These are phyloP conservation scores for Claviceps sorghi DNA, from an alignment of 2,329 filamentous ascomycete species.

Conservation along the genomic window DNA sequence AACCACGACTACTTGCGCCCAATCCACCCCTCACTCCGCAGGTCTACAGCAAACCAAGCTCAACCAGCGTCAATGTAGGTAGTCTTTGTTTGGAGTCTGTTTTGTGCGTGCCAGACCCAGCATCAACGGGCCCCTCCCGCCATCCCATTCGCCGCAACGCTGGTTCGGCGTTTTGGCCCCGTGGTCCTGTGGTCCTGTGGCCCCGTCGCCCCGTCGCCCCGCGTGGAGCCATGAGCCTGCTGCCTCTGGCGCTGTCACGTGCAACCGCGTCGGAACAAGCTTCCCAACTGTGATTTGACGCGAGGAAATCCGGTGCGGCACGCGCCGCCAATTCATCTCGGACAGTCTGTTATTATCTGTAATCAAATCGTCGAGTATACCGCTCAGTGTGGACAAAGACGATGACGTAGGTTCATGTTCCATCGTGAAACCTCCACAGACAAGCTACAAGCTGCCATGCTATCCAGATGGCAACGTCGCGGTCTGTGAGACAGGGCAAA, in stretches of 20 bases:
- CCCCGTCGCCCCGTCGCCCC: too few relatives aligned
- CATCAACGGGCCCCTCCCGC: neutral
- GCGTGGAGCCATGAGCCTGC: neutral
- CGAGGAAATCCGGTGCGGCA: neutral
- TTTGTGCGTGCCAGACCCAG: neutral
- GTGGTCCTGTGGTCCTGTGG: too few relatives aligned
- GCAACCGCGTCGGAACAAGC: neutral
- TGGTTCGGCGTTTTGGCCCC: too few relatives aligned
- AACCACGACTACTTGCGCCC: neutral
- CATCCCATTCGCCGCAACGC: neutral
- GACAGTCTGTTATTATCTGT: neutral
- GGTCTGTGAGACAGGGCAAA: conserved; percentile 1
- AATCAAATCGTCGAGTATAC: neutral
- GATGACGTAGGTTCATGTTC: neutral
- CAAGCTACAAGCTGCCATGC: neutral
- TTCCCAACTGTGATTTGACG: neutral
- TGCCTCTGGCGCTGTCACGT: neutral
- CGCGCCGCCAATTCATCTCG: neutral
- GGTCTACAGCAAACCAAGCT: neutral
- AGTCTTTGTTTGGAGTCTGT: too few relatives aligned
- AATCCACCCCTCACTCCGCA: neutral
- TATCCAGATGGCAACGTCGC: conserved; percentile 4
- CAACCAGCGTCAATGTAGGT: neutral
- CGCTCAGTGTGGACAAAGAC: neutral
- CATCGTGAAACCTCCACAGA: neutral